phyloP scores from a whole-genome alignment of 148 eudicot genomes.

The Simmondsia chinensis region DNA sequence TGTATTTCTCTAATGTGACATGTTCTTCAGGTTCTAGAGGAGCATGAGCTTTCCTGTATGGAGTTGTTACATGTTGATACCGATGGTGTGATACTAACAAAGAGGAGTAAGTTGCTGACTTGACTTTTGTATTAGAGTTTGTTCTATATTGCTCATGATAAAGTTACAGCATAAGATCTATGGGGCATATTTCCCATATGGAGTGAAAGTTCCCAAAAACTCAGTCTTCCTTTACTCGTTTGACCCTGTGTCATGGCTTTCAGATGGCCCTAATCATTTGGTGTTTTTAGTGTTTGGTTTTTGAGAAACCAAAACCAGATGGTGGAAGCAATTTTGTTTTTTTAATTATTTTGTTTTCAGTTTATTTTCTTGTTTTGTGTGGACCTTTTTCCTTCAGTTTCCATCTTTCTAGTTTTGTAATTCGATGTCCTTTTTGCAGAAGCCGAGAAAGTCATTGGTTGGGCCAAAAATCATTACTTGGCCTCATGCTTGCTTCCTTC shows the following conservation, averaged over 20 bases:
- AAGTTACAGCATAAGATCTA: too few relatives aligned
- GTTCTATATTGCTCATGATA: too few relatives aligned
- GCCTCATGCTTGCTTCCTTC: slow-evolving; percentile 67
- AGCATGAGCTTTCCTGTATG: slow-evolving; percentile 65
- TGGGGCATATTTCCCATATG: too few relatives aligned
- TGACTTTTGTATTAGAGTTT: too few relatives aligned
- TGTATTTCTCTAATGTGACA: background rate
- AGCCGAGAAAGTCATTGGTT: slow-evolving; percentile 93
- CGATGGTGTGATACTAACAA: slow-evolving; percentile 78
- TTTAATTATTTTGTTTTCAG: background rate
- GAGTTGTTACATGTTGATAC: slow-evolving; percentile 76
- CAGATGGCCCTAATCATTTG: too few relatives aligned
- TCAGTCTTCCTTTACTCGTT: too few relatives aligned
- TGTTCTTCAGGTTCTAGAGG: slow-evolving; percentile 75
- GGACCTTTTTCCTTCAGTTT: too few relatives aligned
- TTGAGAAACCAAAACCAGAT: too few relatives aligned
- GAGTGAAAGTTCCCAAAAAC: too few relatives aligned
- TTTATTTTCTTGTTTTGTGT: background rate
- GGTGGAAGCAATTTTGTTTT: too few relatives aligned
- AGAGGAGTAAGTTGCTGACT: slow-evolving; percentile 52
- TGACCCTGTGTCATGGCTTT: too few relatives aligned
- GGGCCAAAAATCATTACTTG: slow-evolving; percentile 91
- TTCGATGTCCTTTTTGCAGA: slow-evolving; percentile 30
- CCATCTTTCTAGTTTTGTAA: background rate
- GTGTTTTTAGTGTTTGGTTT: too few relatives aligned